Base-by-base conservation (phyloP, 208 protist genomes). In the Acanthamoeba triangularis region DNA sequence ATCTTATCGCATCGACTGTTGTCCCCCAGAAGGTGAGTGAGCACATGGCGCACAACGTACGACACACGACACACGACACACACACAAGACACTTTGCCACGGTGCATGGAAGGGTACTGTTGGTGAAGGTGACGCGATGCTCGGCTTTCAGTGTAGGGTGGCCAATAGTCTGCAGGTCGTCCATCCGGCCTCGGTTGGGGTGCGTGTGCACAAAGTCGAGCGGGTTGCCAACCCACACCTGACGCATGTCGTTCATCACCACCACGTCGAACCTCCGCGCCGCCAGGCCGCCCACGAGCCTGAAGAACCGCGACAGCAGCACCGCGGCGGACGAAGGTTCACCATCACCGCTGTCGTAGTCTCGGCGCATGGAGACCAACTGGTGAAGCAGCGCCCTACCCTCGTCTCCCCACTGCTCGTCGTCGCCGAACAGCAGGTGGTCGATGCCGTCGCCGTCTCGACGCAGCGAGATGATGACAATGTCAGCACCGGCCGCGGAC, bases 201-300 rank as follows among this genome's bases (percentile, higher is more conserved):
- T 65, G 80, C n/a, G 33, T 88, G 80, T 88, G 49, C 14, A 88
- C 52, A 44, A 88, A 88, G 13, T 63, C 30, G 80, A 88, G 52
- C 49, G 80, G 80, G 33, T 88, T 41, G 80, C 80, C 80, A n/a
- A 88, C 8, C 80, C 80, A 88, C 80, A 88, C 80, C 52, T 88
- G 80, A 13, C 80, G 80, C 80, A 88, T 88, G 80, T 88, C 80
- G 30, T 88, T 13, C 10, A 88, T 2, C 14, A 88, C 35, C n/a
- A 65, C 30, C 47, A 88, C 28, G 52, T 88, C 52, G 28, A 61
- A 28, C n/a, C 80, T 49, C 2, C 8, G 13, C 6, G 7, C 30
- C 49, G 49, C 6, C 14, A 88, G 10, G 13, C 30, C 49, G 30
- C 14, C 52, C n/a, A 63, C 80, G 14, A 88, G 47, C 52, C 44